Evolutionary conservation across 495 filamentous ascomycete species (phyloP).

Genomic region (Bryoglossum gracile): DNA sequence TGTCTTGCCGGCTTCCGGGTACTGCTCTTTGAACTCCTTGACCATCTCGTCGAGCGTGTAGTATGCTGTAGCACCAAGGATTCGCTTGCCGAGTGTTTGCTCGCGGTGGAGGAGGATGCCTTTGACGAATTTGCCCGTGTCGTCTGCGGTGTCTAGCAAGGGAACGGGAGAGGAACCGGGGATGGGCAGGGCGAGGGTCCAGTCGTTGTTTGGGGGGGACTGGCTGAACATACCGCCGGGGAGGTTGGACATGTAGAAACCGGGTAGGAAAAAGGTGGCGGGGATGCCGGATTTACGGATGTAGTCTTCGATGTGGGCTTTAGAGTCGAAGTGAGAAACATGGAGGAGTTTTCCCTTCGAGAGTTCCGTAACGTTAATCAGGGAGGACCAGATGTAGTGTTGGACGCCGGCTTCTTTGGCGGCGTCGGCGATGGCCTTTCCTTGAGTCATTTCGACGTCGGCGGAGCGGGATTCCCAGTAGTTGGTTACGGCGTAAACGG

Average conservation of each 20-base stretch:
- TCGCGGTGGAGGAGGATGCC: constrained; percentile 38
- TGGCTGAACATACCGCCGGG: constrained; percentile 26
- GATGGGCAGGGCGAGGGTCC: constrained; percentile 39
- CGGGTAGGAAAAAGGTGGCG: constrained; percentile 49
- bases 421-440: constrained; percentile 49
- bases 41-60: constrained; percentile 40
- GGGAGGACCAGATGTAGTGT: constrained; percentile 45
- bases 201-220: constrained; percentile 28
- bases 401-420: constrained; percentile 40
- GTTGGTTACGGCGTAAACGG: constrained; percentile 53
- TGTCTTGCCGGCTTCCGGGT: constrained; percentile 40
- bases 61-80: constrained; percentile 45
- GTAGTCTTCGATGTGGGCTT: constrained; percentile 53
- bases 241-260: constrained; percentile 52
- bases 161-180: constrained; percentile 37
- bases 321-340: constrained; percentile 56
- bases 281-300: constrained; percentile 40
- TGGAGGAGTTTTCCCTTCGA: constrained; percentile 38
- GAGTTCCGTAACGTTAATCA: constrained; percentile 32
- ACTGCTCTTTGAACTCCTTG: constrained; percentile 40
- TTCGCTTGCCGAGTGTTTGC: constrained; percentile 32
- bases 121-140: constrained; percentile 52
- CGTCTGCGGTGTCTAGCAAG: constrained; percentile 42
- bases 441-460: constrained; percentile 47
- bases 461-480: constrained; percentile 41